Conservation (phyloP, 2,329 filamentous ascomycete genomes). For the Dothistroma septosporum region DNA sequence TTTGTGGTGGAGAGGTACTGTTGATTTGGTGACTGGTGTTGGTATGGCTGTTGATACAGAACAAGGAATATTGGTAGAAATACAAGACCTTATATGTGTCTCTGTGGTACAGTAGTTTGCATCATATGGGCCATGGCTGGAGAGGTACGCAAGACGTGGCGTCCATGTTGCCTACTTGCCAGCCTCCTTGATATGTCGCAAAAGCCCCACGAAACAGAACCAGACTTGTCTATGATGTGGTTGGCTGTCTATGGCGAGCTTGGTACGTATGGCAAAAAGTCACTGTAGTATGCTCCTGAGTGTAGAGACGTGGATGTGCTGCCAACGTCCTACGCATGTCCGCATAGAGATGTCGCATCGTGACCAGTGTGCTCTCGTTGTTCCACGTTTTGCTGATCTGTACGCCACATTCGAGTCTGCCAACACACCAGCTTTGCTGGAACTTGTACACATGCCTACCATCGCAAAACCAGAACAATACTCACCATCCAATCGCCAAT, state of each 20-base stretch:
- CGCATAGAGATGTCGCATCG: too few relatives aligned
- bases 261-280: neutral
- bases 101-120: neutral
- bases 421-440: too few relatives aligned
- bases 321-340: too few relatives aligned
- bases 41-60: neutral
- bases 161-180: neutral
- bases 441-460: neutral
- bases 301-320: too few relatives aligned
- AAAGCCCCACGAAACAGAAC: neutral
- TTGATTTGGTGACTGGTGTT: neutral
- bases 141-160: neutral
- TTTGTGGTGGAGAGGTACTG: neutral
- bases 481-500: neutral
- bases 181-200: conserved; percentile 1
- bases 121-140: conserved; percentile 1
- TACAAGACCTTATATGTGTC: neutral
- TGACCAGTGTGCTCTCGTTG: too few relatives aligned
- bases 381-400: too few relatives aligned
- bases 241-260: neutral
- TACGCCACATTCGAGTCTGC: too few relatives aligned
- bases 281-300: too few relatives aligned
- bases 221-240: neutral
- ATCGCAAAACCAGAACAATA: neutral
- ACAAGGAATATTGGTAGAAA: neutral